phyloP scores from a whole-genome alignment of 768 basidiomycete genomes.

The Hydnomerulius pinastri region DNA sequence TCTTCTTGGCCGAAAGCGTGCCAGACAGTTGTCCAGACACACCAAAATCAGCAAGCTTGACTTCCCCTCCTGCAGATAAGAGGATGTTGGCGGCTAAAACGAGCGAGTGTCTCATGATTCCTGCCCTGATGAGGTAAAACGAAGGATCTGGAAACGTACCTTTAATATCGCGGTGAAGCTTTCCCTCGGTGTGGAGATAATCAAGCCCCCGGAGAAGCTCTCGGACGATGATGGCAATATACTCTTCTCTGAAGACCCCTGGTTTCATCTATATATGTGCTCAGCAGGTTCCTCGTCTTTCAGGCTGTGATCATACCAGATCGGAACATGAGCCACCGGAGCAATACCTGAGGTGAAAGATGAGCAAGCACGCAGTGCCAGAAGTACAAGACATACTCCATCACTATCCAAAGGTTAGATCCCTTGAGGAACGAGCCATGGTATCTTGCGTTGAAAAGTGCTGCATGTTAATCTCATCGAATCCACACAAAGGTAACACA shows the following conservation, averaged over 20 bases:
- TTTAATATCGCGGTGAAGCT: slow-evolving; percentile 99
- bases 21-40: slow-evolving; percentile 97
- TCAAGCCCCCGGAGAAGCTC: slow-evolving; percentile 92
- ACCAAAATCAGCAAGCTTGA: slow-evolving; percentile 98
- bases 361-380: slow-evolving; percentile 9
- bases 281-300: slow-evolving; percentile 8
- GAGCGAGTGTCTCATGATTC: too few relatives aligned
- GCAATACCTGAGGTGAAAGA: slow-evolving; percentile 67
- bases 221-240: slow-evolving; percentile 94
- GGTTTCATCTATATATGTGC: slow-evolving; percentile 82
- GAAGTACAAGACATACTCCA: slow-evolving; percentile 66
- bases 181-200: slow-evolving; percentile 94
- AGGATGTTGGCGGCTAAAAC: slow-evolving; percentile 87
- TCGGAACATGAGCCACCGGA: slow-evolving; percentile 98
- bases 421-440: slow-evolving; percentile 96
- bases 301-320: slow-evolving; percentile 57
- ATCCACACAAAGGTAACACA: slow-evolving; percentile 29
- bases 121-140: too few relatives aligned
- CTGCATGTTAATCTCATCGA: slow-evolving; percentile 32
- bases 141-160: slow-evolving; percentile 47
- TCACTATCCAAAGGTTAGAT: slow-evolving; percentile 97
- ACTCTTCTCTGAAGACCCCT: slow-evolving; percentile 96
- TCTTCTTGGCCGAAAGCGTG: slow-evolving; percentile 92
- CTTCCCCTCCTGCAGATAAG: slow-evolving; percentile 88
- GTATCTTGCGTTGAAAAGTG: slow-evolving; percentile 56